These are phyloP conservation scores for Barnettozyma siamensis DNA, from an alignment of 805 yeast genomes.

Conservation along the genomic window DNA sequence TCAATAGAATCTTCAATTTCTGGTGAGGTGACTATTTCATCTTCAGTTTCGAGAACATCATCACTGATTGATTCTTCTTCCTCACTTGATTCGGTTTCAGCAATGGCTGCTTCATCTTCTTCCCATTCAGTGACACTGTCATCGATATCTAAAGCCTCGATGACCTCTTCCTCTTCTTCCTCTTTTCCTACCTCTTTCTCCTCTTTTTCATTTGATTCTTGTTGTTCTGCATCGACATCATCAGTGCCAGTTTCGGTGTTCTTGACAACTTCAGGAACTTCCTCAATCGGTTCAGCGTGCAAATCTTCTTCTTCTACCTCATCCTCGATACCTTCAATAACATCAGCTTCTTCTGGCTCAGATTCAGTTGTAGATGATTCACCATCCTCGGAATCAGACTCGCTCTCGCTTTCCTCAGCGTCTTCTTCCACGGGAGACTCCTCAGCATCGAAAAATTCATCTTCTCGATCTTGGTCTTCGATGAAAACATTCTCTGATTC, in stretches of 20 bases:
- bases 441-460: no score
- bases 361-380: no score
- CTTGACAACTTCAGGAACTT: neutral
- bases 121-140: no score
- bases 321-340: neutral
- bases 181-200: neutral
- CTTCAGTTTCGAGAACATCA: neutral
- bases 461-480: no score
- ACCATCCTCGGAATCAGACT: no score
- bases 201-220: no score
- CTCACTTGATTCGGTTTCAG: neutral
- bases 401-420: no score
- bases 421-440: no score
- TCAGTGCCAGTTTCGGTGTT: neutral
- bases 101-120: no score
- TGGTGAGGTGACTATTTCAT: slow-evolving; percentile 1
- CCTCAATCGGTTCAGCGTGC: neutral
- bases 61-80: neutral
- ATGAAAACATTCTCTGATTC: no score
- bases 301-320: slow-evolving; percentile 3
- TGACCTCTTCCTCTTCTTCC: neutral
- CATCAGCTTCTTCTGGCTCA: neutral
- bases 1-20: neutral
- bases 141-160: no score
- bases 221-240: no score